A percentile compares a stretch with the other conserved stretches of the same genome.
These are phyloP conservation scores for Colletotrichum lupini DNA, from an alignment of 2,329 filamentous ascomycete genomes.

Conservation along the genomic window DNA sequence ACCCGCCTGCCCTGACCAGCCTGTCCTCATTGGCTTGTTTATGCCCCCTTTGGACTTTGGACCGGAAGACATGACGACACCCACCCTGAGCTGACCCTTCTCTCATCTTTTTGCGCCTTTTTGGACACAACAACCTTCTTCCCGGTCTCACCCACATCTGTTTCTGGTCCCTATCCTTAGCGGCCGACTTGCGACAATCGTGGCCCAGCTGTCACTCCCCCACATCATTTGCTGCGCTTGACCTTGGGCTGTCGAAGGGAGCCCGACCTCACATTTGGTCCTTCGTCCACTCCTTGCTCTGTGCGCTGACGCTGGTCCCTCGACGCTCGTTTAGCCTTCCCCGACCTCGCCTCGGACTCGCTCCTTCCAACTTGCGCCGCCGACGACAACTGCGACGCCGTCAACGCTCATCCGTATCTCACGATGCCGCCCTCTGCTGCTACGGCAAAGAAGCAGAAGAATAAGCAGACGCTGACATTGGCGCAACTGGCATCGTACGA, in stretches of 20 bases:
- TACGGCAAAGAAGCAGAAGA: slow-evolving; percentile 63
- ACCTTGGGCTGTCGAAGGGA: slow-evolving; percentile 32
- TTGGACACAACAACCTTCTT: slow-evolving; percentile 13
- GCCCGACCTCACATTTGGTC: slow-evolving; percentile 21
- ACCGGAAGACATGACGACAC: slow-evolving; percentile 34
- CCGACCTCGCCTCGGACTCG: slow-evolving; percentile 4
- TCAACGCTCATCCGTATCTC: background rate
- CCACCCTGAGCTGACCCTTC: slow-evolving; percentile 28
- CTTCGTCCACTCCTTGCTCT: slow-evolving; percentile 31
- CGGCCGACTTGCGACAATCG: slow-evolving; percentile 6
- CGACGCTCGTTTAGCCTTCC: slow-evolving; percentile 29
- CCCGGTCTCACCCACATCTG: slow-evolving; percentile 12
- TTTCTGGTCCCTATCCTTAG: background rate
- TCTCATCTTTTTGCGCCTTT: slow-evolving; percentile 10
- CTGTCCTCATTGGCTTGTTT: slow-evolving; percentile 7
- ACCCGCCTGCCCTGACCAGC: background rate
- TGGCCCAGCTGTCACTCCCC: slow-evolving; percentile 7
- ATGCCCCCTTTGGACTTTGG: slow-evolving; percentile 23
- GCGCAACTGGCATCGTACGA: slow-evolving; percentile 92
- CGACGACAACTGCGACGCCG: slow-evolving; percentile 12
- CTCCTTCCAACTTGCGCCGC: slow-evolving; percentile 18
- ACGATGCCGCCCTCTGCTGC: slow-evolving; percentile 51
- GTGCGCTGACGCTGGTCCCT: slow-evolving; percentile 30
- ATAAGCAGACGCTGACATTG: slow-evolving; percentile 82
- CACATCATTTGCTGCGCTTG: slow-evolving; percentile 4